Base-by-base conservation (phyloP, 176 grass and related monocot genomes). In the Carex cristatella region DNA sequence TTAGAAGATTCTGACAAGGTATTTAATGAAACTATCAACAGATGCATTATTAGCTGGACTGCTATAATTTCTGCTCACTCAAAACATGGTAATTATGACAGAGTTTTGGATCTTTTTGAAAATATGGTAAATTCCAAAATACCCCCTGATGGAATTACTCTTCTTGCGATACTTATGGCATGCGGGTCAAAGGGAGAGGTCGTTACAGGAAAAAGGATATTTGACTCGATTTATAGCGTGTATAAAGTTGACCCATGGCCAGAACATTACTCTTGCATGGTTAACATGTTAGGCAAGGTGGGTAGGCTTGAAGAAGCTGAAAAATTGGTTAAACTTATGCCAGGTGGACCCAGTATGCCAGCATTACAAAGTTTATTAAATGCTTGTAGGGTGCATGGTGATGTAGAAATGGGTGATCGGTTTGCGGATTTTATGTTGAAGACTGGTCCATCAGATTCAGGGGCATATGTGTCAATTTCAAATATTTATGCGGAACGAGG, bases 401-500 rank as follows among this genome's bases (percentile, higher is more conserved):
- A 94, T 63, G 49, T 63, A 0, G 90, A 90, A 56, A 86, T 90
- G 18, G 93, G 78, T 31, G 84, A 86, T 62, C 88, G 91, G 71
- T 85, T 98, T 27, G 89, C 91, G 0, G 83, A 73, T 61, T 48
- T 86, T 0, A 38, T 94, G 70, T 87, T 91, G 8, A 66, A 89
- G 83, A 67, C 38, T 1, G 95, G 89, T 31, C 88, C 91, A 0
- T 4, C 69, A 7, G 91, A 94, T 49, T 92, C 93, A 2, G 93
- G 96, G 28, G 71, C 93, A 18, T 95, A 93, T 72, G 91, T 98
- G 61, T 85, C 93, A 31, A 82, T 98, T 81, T 95, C 93, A 1
- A 98, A 98, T 80, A 87, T 98, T 51, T 95, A 93, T 40, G 96
- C 96, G 0, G 93, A 95, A 59, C 88, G 84, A 59, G 91, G 91